Percentiles rank a stretch among this genome's conserved stretches.
Evolutionary conservation across 2,329 filamentous ascomycete genomes (phyloP).

Genomic region (Didymella pomorum): DNA sequence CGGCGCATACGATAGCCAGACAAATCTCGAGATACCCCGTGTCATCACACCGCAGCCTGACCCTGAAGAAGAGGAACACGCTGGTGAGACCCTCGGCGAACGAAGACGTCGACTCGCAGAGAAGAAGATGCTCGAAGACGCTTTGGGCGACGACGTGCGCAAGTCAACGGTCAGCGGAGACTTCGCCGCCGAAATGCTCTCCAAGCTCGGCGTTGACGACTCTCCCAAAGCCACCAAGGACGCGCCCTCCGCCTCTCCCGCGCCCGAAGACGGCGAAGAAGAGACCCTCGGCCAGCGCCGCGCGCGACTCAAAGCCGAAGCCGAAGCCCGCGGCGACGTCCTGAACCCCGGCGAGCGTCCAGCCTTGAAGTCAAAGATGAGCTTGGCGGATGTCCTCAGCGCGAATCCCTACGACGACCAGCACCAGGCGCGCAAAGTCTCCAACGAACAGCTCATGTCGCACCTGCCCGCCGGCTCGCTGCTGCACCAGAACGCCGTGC

Average conservation of each 20-base stretch:
- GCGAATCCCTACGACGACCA: conserved; percentile 58
- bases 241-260: conserved; percentile 6
- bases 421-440: conserved; percentile 47
- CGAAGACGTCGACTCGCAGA: conserved; percentile 71
- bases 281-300: conserved; percentile 83
- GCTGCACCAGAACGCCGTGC: conserved; percentile 50
- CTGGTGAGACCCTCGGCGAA: conserved; percentile 70
- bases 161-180: conserved; percentile 66
- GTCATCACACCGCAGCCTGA: conserved; percentile 40
- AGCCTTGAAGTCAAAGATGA: conserved; percentile 56
- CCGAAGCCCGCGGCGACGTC: conserved; percentile 58
- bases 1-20: conserved; percentile 35
- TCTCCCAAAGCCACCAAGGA: background rate
- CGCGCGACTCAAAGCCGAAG: conserved; percentile 75
- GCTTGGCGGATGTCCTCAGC: conserved; percentile 69
- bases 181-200: conserved; percentile 74
- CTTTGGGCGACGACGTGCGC: conserved; percentile 52
- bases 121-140: conserved; percentile 59
- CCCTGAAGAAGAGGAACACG: conserved; percentile 55
- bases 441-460: conserved; percentile 45
- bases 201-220: conserved; percentile 47
- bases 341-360: conserved; percentile 38
- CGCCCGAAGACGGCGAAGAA: conserved; percentile 60
- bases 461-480: conserved; percentile 52
- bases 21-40: conserved; percentile 38